Percentiles rank a stretch among this genome's conserved stretches.
phyloP scores from a whole-genome alignment of 306 rosid genomes.

The Casuarina cunninghamiana region DNA sequence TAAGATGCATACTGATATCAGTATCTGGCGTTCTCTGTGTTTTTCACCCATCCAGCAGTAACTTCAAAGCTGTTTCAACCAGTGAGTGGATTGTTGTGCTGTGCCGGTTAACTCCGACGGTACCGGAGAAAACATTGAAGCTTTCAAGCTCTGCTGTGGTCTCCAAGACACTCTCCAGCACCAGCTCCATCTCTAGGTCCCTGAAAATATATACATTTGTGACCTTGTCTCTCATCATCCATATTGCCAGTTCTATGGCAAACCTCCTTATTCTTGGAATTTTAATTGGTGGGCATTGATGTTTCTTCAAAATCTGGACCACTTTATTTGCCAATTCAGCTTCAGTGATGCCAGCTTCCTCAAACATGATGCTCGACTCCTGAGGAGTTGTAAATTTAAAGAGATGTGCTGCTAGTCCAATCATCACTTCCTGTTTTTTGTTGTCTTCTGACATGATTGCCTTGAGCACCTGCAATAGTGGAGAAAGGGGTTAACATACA shows the following conservation, averaged over 20 bases:
- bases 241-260: slow-evolving; percentile 69
- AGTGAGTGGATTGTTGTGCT: slow-evolving; percentile 65
- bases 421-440: slow-evolving; percentile 92
- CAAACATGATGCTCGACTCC: slow-evolving; percentile 64
- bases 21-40: background rate
- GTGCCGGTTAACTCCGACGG: slow-evolving; percentile 83
- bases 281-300: slow-evolving; percentile 63
- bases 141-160: slow-evolving; percentile 98
- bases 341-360: slow-evolving; percentile 56
- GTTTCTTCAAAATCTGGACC: slow-evolving; percentile 59
- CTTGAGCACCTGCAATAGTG: slow-evolving; percentile 50
- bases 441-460: slow-evolving; percentile 69
- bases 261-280: slow-evolving; percentile 90
- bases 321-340: slow-evolving; percentile 53
- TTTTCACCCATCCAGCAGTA: slow-evolving; percentile 42
- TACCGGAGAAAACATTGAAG: slow-evolving; percentile 87
- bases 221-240: slow-evolving; percentile 82
- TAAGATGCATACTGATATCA: slow-evolving; percentile 18
- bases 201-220: slow-evolving; percentile 50
- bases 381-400: slow-evolving; percentile 59
- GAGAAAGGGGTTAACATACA: slow-evolving; percentile 16
- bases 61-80: slow-evolving; percentile 65
- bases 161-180: slow-evolving; percentile 71
- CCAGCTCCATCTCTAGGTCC: slow-evolving; percentile 54
- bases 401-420: slow-evolving; percentile 76